Evolutionary conservation across 164 flowering plant species (phyloP), one percentile per base, ranked within the genome.

Genomic region (Akebia trifoliata): DNA sequence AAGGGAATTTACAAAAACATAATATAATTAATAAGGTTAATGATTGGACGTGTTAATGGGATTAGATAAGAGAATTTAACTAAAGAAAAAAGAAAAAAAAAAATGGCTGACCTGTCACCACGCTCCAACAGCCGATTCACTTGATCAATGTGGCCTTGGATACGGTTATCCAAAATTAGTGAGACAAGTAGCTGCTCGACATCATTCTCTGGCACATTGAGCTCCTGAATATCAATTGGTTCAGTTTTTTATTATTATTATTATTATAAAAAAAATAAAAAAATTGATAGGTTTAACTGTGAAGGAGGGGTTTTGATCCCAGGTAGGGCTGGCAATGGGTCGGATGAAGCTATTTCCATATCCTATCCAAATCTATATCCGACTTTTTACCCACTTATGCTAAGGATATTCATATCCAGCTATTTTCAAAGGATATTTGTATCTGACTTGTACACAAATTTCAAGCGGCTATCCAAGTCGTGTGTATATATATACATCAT

Each of bases 141-240:
- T 75, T 87, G 92, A 67, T 87, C 95, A 25, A 87, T 85, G 54
- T 87, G 89, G 22, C 92, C 95, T 50, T 83, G 77, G 31, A 85
- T 72, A 22, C 92, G 77, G 51, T 83, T 87, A 72, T 89, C 97
- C 81, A 91, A 70, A 21, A 91, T 88, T 24, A 91, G 79, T 6
- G 96, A 91, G 40, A 91, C 96, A 64, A 91, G 68, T 59, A 91
- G 69, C 62, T 81, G 80, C 68, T 87, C 96, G 2, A 91, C 97
- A 65, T 91, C 97, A 56, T 72, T 76, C 67, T 87, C 97, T 9
- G 97, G 92, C 70, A 91, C 97, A 64, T 91, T 91, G 38, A 91
- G 92, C 69, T 87, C 97, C 96, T 87, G 75, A 14, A 70, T 22
- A 12, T 18, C 24, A 61, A 55, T 45, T 21, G 11, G 22, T 39